These are phyloP conservation scores for Aspergillus sclerotioniger DNA, from an alignment of 495 filamentous ascomycete species.

Conservation along the genomic window DNA sequence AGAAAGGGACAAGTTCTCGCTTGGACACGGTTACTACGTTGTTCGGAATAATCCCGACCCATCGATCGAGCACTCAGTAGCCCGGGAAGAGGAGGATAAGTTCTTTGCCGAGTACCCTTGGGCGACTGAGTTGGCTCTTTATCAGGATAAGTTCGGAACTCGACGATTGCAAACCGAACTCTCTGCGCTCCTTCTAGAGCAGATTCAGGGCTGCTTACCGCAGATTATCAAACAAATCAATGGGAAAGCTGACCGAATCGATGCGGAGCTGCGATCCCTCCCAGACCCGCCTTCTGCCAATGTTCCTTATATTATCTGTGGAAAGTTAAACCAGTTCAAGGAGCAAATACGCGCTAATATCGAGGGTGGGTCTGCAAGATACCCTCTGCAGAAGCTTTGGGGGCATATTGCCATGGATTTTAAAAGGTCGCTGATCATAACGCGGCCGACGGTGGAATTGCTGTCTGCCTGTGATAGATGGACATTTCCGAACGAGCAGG, in stretches of 20 bases:
- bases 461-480: slow-evolving; percentile 10
- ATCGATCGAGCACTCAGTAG: slow-evolving; percentile 48
- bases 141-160: slow-evolving; percentile 57
- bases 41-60: slow-evolving; percentile 58
- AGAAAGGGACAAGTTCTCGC: slow-evolving; percentile 46
- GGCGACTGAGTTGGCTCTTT: slow-evolving; percentile 41
- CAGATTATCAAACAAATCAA: slow-evolving; percentile 57
- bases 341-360: slow-evolving; percentile 31
- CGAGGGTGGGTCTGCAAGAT: slow-evolving; percentile 31
- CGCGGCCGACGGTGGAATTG: slow-evolving; percentile 34
- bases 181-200: slow-evolving; percentile 50
- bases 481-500: background rate
- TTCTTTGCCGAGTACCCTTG: slow-evolving; percentile 58
- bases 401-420: slow-evolving; percentile 36
- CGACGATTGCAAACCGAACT: slow-evolving; percentile 53
- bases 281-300: slow-evolving; percentile 55
- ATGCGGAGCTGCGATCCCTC: slow-evolving; percentile 44
- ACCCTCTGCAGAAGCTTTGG: slow-evolving; percentile 39
- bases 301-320: slow-evolving; percentile 33
- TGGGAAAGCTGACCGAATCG: slow-evolving; percentile 44
- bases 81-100: slow-evolving; percentile 53
- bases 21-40: slow-evolving; percentile 66
- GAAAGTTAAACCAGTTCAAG: slow-evolving; percentile 33
- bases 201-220: slow-evolving; percentile 61
- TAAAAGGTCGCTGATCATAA: slow-evolving; percentile 29